phyloP scores from a whole-genome alignment of 106 monocot species.

The Alisma plantagoaquatica region DNA sequence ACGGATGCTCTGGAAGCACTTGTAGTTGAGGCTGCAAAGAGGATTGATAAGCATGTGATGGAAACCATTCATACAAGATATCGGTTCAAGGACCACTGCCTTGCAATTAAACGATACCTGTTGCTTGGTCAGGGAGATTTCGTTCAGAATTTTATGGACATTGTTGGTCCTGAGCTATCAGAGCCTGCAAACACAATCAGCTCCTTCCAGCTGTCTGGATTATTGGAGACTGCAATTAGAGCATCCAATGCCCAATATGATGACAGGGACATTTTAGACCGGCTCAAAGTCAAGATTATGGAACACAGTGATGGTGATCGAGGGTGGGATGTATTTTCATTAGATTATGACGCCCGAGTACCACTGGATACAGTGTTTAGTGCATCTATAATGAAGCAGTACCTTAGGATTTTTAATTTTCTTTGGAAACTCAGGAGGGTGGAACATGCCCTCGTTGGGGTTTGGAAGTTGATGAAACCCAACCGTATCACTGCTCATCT shows the following conservation, averaged over 20 bases:
- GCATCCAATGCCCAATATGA: constrained; percentile 98
- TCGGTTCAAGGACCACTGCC: constrained; percentile 87
- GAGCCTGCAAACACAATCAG: constrained; percentile 95
- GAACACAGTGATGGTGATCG: constrained; percentile 82
- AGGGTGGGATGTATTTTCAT: constrained; percentile 97
- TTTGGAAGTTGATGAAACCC: constrained; percentile 92
- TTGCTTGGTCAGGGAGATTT: constrained; percentile 97
- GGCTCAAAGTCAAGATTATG: constrained; percentile 95
- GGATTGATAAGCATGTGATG: constrained; percentile 85
- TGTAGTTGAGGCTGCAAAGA: constrained; percentile 73
- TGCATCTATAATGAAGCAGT: constrained; percentile 74
- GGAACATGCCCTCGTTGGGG: constrained; percentile 67
- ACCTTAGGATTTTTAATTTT: constrained; percentile 81
- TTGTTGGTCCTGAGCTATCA: constrained; percentile 79
- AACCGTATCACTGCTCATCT: constrained; percentile 58
- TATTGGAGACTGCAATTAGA: constrained; percentile 80
- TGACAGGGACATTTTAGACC: constrained; percentile 76
- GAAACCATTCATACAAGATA: constrained; percentile 61
- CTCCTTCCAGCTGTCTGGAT: constrained; percentile 77
- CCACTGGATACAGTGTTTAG: constrained; percentile 90
- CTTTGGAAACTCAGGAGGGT: constrained; percentile 91
- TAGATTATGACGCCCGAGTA: constrained; percentile 80
- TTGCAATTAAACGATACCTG: constrained; percentile 85
- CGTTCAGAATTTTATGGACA: constrained; percentile 94
- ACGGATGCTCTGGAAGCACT: constrained; percentile 71